Base-by-base conservation (phyloP, 192 early-diverging fungal species). In the Coemansia sp. region DNA sequence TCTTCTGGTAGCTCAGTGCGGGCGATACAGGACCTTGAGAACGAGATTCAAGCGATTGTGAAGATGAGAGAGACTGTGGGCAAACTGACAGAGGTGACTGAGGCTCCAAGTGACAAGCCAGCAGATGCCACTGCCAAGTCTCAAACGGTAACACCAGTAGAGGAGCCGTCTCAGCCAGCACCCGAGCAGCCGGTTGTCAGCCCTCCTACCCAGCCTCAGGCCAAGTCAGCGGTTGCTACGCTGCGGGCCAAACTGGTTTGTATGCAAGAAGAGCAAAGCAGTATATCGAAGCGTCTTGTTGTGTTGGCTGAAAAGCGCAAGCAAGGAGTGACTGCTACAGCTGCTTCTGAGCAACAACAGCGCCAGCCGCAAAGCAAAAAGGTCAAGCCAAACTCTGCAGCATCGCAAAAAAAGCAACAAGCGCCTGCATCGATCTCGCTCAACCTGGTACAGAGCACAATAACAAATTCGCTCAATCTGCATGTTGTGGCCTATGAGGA, bases 261-360 rank as follows among this genome's bases (percentile, higher is more conserved):
- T 7, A 63, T 75, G 73, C 59, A 70, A 50, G 50, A 58, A 10
- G 64, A 60, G 39, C 73, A 75, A 53, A 52, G 10, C 29, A 58
- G 35, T 0, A 41, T 62, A 22, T 53, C 73, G 19, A 63, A 63
- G 35, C 69, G 60, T n/a, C 64, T 70, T 22, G 17, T 32, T 1
- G 41, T 9, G 2, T n/a, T 75, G 62, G 60, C 54, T 8, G 59
- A 57, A 21, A 75, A 75, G 56, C 65, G 72, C 27, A 65, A 57
- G 32, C 64, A 60, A 38, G 37, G 51, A 24, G 49, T 4, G 12
- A 4, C 51, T 4, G 23, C 39, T 1, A 29, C 35, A 3, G 0
- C 21, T 37, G 19, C 49, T 1, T 29, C 35, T 27, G 9, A 19
- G 29, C 32, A 57, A 21, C 17, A 19, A 10, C 19, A 11, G 1